Evolutionary conservation across 805 yeast species (phyloP).

Genomic region (Cyberlindnera xishuangbannaensis): DNA sequence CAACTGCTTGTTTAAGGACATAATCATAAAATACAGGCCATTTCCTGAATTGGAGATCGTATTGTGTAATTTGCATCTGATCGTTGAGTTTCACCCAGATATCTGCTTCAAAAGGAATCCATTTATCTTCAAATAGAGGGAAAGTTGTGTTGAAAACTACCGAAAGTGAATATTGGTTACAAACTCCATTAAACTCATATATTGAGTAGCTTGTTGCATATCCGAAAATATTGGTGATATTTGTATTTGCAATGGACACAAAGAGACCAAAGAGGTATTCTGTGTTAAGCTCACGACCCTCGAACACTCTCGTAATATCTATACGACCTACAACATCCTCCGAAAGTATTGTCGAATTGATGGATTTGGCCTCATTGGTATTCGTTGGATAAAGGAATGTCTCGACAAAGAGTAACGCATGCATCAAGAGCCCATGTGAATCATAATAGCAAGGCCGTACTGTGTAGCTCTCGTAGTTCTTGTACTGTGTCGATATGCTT

Average conservation of each 20-base stretch:
- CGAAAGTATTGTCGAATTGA: conserved; percentile 21
- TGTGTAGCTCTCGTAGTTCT: neutral
- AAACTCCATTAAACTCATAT: conserved; percentile 10
- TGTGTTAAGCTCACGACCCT: conserved; percentile 22
- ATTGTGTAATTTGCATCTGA: conserved; percentile 12
- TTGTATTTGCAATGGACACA: conserved; percentile 1
- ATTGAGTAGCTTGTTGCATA: conserved; percentile 11
- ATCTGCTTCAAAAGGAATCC: conserved; percentile 18
- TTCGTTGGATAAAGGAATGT: conserved; percentile 26
- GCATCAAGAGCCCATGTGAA: neutral
- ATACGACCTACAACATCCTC: conserved; percentile 19
- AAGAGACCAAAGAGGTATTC: conserved; percentile 24
- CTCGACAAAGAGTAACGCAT: neutral
- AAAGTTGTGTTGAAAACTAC: conserved; percentile 12
- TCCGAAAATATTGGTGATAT: conserved; percentile 13
- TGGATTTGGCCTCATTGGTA: conserved; percentile 12
- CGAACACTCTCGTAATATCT: conserved; percentile 19
- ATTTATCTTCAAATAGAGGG: conserved; percentile 6
- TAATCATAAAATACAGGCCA: conserved; percentile 12
- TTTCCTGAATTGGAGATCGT: conserved; percentile 18
- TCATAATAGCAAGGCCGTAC: neutral
- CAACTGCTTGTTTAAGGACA: neutral
- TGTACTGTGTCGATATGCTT: neutral
- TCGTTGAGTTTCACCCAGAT: conserved; percentile 13
- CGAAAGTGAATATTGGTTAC: conserved; percentile 12